Evolutionary conservation across 202 grass and related monocot genomes (phyloP).

Genomic region (Zizania palustris): DNA sequence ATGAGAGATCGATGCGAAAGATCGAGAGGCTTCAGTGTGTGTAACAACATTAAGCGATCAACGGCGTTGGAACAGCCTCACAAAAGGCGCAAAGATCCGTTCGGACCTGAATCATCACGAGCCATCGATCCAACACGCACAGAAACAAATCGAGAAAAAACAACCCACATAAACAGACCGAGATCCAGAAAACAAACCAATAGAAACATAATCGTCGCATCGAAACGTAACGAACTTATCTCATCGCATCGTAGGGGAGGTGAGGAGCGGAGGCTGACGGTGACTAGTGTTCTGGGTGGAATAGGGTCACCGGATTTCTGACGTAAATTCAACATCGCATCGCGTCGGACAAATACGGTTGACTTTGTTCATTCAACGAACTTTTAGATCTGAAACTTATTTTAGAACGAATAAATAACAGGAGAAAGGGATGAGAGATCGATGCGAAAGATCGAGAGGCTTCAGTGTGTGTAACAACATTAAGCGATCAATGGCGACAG

Average conservation of each 20-base stretch:
- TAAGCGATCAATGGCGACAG: constrained; percentile 46
- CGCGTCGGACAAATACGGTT: neutral
- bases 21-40: constrained; percentile 64
- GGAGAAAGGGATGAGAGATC: neutral
- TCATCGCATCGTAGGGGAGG: neutral
- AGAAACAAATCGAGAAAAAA: neutral
- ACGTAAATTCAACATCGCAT: too few relatives aligned
- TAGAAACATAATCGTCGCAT: too few relatives aligned
- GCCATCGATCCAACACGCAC: neutral
- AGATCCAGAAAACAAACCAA: too few relatives aligned
- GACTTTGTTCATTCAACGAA: too few relatives aligned
- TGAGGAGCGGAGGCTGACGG: neutral
- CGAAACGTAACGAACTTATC: too few relatives aligned
- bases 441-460: neutral
- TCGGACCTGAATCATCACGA: constrained; percentile 63
- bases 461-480: constrained; percentile 73
- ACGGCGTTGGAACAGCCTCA: constrained; percentile 43
- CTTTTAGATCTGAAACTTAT: too few relatives aligned
- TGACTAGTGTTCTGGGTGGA: neutral
- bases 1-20: neutral
- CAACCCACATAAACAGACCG: constrained; percentile 30
- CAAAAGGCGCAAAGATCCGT: constrained; percentile 70
- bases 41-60: constrained; percentile 68
- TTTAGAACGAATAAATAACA: too few relatives aligned
- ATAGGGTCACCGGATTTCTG: neutral